Percentiles rank a stretch among this genome's conserved stretches.
phyloP scores from a whole-genome alignment of 164 flowering plant genomes.

The Vitis rotundifolia region DNA sequence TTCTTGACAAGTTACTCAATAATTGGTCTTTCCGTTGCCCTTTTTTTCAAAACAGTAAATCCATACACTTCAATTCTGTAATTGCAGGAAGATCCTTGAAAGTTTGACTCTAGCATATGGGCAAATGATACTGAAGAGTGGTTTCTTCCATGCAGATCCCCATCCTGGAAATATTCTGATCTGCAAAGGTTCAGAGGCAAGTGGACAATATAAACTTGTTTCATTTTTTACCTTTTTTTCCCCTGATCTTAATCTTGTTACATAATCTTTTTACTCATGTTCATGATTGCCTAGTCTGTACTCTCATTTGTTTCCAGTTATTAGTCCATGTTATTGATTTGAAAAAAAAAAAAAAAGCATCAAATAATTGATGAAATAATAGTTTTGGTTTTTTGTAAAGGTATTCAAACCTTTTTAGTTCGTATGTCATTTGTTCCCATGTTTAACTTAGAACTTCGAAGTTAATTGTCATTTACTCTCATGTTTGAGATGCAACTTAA shows the following conservation, averaged over 20 bases:
- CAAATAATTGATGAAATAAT: no score
- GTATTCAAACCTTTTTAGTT: no score
- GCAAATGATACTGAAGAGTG: slow-evolving; percentile 96
- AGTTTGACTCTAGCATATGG: slow-evolving; percentile 89
- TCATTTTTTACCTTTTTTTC: neutral
- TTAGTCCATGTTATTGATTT: no score
- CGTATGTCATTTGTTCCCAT: no score
- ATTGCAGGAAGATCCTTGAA: slow-evolving; percentile 79
- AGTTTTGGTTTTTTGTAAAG: no score
- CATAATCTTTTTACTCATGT: no score
- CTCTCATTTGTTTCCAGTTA: no score
- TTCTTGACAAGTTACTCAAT: neutral
- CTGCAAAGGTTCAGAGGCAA: slow-evolving; percentile 88
- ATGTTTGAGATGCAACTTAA: neutral
- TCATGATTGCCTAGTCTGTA: no score
- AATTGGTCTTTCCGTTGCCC: no score
- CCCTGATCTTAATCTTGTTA: no score
- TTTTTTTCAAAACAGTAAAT: neutral
- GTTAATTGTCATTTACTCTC: neutral
- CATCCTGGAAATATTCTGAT: slow-evolving; percentile 97
- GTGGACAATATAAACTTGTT: slow-evolving; percentile 15
- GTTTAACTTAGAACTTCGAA: no score
- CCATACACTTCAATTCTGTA: slow-evolving; percentile 10
- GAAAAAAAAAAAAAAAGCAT: no score
- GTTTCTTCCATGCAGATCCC: slow-evolving; percentile 98